Base-by-base conservation (phyloP, 2,329 filamentous ascomycete genomes). In the Fusarium verrucosum region DNA sequence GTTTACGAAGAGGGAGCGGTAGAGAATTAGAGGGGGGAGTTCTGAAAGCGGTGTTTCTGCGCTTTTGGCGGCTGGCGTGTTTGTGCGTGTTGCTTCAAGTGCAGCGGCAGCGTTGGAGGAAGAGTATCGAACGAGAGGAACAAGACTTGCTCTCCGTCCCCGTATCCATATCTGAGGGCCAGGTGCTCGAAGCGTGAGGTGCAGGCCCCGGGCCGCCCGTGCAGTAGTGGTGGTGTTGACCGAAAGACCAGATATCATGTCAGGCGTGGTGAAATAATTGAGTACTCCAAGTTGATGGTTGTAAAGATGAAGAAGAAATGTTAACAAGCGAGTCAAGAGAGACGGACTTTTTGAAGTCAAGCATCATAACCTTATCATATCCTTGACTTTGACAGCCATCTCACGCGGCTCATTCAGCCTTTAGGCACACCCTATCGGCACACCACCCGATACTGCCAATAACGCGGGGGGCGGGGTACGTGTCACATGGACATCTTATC, bases 1-100 rank as follows among this genome's bases (percentile, higher is more conserved):
- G 25, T 81, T 77, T 53, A 83, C 74, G 17, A 81, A 58, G 2
- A 81, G 70, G 0, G 79, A 81, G 50, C 79, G 70, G 7, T 80
- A 72, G 7, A 81, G 72, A 17, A 75, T 71, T 10, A 69, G 54
- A 1, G 73, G 74, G 0, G 79, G 74, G 7, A 81, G 66, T 20
- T 62, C 65, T 26, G 72, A 68, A 1, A 75, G 53, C 4, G 74
- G 73, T 17, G 69, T 23, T 1, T 65, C 62, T 26, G 51, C 4
- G 16, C 42, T 40, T 10, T 51, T 44, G 10, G 5, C 5, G 20
- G 16, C 11, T 7, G 57, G 42, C 8, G 58, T 58, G 19, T 44
- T 37, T 50, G 62, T 47, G 9, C 58, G 58, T 17, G 62, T 43
- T 2, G 62, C 58, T 20, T 66, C 62, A 33, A 65, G 38, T 4